Conservation (phyloP, 2,329 filamentous ascomycete genomes). For the Aspergillus sp. region DNA sequence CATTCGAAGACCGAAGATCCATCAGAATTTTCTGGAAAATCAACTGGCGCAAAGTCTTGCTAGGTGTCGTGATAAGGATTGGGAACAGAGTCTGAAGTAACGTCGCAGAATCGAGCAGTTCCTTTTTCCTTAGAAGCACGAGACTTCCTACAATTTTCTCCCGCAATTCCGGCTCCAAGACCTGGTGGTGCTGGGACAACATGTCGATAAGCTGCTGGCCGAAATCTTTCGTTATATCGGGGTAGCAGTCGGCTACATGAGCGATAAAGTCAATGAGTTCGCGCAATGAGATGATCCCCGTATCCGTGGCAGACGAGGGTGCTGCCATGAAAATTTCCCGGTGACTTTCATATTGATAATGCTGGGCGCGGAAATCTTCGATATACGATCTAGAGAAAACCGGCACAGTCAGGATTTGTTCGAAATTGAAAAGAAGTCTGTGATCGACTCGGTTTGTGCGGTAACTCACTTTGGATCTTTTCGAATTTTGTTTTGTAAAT, state of each 20-base stretch:
- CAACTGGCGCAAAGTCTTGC: slow-evolving; percentile 80
- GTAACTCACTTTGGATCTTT: slow-evolving; percentile 71
- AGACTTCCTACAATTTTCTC: slow-evolving; percentile 94
- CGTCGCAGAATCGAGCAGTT: slow-evolving; percentile 80
- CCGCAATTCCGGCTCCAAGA: slow-evolving; percentile 78
- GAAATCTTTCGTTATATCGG: slow-evolving; percentile 73
- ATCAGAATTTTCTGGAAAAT: slow-evolving; percentile 90
- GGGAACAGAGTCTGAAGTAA: slow-evolving; percentile 92
- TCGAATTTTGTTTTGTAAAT: slow-evolving; percentile 87
- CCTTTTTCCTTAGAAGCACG: slow-evolving; percentile 84
- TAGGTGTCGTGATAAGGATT: slow-evolving; percentile 85
- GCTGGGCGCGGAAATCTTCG: slow-evolving; percentile 85
- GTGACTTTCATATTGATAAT: slow-evolving; percentile 87
- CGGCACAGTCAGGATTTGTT: not conserved
- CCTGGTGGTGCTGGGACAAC: slow-evolving; percentile 76
- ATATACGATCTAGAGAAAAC: slow-evolving; percentile 67
- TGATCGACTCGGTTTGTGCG: not conserved
- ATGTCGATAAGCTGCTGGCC: slow-evolving; percentile 79
- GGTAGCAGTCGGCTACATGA: slow-evolving; percentile 92
- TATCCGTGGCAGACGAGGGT: slow-evolving; percentile 73
- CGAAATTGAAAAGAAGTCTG: not conserved
- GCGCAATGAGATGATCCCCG: slow-evolving; percentile 78
- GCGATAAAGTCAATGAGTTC: slow-evolving; percentile 92
- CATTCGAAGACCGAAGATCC: slow-evolving; percentile 84
- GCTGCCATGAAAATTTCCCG: slow-evolving; percentile 87